Base-by-base conservation (phyloP, 2,329 filamentous ascomycete genomes). In the Scytalidium lignicola region DNA sequence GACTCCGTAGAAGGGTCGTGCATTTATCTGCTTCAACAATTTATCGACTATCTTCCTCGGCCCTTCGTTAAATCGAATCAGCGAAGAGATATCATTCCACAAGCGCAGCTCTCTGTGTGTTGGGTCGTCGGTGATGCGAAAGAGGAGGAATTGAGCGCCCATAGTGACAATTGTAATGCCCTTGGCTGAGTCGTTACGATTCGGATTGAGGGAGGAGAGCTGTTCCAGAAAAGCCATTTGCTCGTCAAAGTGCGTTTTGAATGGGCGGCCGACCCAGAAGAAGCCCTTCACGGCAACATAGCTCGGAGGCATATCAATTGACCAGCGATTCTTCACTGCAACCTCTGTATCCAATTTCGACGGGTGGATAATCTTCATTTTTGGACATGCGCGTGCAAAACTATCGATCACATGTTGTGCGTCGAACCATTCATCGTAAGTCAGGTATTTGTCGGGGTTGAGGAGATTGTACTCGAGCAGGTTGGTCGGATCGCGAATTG, bases 401-500 rank as follows among this genome's bases (percentile, higher is more conserved):
- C 56, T 50, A 8, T 49, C 44, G 5, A 60, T 55, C 41, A 67
- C 46, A 50, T 67, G 63, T 26, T 54, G 53, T 41, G 49, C 58
- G 42, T 68, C 65, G 43, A 65, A 68, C 65, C 65, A 68, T 49
- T 65, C 23, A 44, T 65, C 64, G 50, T 67, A 67, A 17, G 56
- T 53, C 49, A 60, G 52, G 51, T 65, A 62, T 10, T 63, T 62
- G 17, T 62, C 58, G 12, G 45, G 47, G 49, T 67, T 67, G 13
- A 61, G 37, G 40, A 63, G 58, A 48, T 68, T 68, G 53, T 66
- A 66, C 19, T 65, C 51, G 20, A 51, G 42, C 41, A 67, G 52
- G 47, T 67, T 47, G 2, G 49, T 49, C 2, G 59, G 61, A 52
- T 65, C 61, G 40, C 65, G 60, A 23, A 66, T 55, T 7, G 64